phyloP scores from a whole-genome alignment of 345 rosid genomes.

The Luvunga scandens region DNA sequence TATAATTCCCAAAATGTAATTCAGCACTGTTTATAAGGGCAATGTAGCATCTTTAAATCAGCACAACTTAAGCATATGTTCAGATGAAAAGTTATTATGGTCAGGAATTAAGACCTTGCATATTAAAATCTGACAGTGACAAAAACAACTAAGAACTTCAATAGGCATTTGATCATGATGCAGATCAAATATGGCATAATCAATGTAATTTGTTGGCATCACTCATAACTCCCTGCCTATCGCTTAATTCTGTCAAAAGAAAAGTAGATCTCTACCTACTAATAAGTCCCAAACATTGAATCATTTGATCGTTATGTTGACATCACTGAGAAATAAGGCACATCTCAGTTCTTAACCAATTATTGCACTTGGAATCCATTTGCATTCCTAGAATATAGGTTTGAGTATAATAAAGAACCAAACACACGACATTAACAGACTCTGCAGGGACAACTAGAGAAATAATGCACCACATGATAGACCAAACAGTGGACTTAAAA shows the following conservation, averaged over 20 bases:
- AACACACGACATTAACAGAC: background rate
- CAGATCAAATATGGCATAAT: too few relatives aligned
- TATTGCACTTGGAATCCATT: background rate
- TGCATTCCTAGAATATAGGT: background rate
- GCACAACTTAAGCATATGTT: background rate
- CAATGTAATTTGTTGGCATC: too few relatives aligned
- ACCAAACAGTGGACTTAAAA: background rate
- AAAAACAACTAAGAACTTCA: background rate
- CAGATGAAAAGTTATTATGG: background rate
- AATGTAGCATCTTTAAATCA: background rate
- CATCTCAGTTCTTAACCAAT: background rate
- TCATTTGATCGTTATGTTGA: background rate
- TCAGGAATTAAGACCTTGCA: background rate
- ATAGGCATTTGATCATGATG: background rate
- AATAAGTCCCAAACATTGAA: background rate
- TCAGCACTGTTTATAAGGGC: background rate
- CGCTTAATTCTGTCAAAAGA: too few relatives aligned
- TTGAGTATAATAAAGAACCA: background rate
- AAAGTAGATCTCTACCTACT: background rate
- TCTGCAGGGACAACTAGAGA: background rate
- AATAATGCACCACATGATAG: background rate
- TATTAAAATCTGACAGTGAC: background rate
- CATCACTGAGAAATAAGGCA: background rate
- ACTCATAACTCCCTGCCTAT: background rate
- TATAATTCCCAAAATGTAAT: background rate